phyloP scores from a whole-genome alignment of 1,284 basidiomycete species.

The Cryptococcus depauperatus region DNA sequence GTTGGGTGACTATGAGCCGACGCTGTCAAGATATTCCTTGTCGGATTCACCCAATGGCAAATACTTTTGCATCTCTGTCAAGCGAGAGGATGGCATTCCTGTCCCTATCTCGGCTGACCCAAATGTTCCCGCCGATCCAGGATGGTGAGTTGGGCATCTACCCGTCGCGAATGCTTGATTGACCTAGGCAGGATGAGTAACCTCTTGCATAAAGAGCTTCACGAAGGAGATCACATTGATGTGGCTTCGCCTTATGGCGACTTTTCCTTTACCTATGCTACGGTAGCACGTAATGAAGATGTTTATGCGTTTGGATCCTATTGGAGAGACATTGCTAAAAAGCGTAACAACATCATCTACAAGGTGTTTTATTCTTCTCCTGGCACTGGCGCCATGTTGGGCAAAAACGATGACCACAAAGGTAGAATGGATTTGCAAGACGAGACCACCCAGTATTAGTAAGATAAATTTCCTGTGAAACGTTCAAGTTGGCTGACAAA shows the following conservation, averaged over 20 bases:
- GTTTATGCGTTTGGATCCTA: constrained; percentile 15
- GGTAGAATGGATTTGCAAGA: constrained; percentile 22
- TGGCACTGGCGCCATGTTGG: not conserved
- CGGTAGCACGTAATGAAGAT: constrained; percentile 9
- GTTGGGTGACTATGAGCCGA: no score
- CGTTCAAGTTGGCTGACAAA: not conserved
- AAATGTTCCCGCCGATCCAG: constrained; percentile 11
- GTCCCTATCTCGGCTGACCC: constrained; percentile 7
- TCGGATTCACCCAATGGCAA: constrained; percentile 22
- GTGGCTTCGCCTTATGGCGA: constrained; percentile 29
- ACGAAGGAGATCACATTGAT: constrained; percentile 23
- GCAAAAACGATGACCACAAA: constrained; percentile 13
- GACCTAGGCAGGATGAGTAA: constrained; percentile 10
- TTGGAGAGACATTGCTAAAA: constrained; percentile 9
- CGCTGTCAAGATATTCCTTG: constrained; percentile 22
- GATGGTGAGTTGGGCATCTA: constrained; percentile 4
- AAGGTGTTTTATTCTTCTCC: constrained; percentile 21
- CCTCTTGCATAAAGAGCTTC: constrained; percentile 21
- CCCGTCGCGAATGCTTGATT: not conserved
- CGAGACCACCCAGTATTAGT: constrained; percentile 23
- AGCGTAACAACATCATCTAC: constrained; percentile 16
- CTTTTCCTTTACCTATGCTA: constrained; percentile 24
- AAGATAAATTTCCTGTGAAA: not conserved
- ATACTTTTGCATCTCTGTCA: constrained; percentile 32
- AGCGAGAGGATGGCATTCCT: constrained; percentile 20